phyloP scores from a whole-genome alignment of 129 eudicot species.

The Flaveria sonorensis region DNA sequence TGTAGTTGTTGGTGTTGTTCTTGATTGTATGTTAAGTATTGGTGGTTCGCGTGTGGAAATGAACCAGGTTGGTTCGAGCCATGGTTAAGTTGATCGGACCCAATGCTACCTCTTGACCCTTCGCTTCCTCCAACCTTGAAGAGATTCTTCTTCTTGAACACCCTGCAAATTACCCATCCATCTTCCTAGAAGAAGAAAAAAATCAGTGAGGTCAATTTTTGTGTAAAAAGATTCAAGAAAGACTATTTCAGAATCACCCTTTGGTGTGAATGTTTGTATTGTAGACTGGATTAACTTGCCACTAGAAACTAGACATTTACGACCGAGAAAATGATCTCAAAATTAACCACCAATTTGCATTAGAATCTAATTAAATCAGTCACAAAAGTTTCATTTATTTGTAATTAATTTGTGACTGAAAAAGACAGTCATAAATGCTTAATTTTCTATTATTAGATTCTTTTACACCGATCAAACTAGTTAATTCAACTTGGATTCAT shows the following conservation, averaged over 20 bases:
- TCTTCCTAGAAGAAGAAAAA: conserved; percentile 56
- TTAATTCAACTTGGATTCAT: too few relatives aligned
- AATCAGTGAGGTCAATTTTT: not conserved
- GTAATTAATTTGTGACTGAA: too few relatives aligned
- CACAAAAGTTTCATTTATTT: too few relatives aligned
- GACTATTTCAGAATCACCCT: not conserved
- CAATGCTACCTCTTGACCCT: conserved; percentile 45
- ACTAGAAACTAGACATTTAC: too few relatives aligned
- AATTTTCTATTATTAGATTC: too few relatives aligned
- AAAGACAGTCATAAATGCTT: too few relatives aligned
- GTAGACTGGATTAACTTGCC: too few relatives aligned
- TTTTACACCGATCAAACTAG: too few relatives aligned
- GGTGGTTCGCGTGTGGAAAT: conserved; percentile 41
- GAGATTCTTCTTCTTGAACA: conserved; percentile 85
- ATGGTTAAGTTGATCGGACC: conserved; percentile 57
- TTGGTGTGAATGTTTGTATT: not conserved
- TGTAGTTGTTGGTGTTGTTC: conserved; percentile 44
- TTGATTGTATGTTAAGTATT: conserved; percentile 53
- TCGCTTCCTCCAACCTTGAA: conserved; percentile 77
- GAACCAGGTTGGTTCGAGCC: conserved; percentile 36
- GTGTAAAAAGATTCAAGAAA: not conserved
- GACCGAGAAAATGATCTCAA: too few relatives aligned
- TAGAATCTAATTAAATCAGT: too few relatives aligned
- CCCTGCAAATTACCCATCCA: conserved; percentile 94
- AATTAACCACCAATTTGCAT: too few relatives aligned